Evolutionary conservation across 331 rosid species (phyloP).

Genomic region (Phaseolus coccineus): DNA sequence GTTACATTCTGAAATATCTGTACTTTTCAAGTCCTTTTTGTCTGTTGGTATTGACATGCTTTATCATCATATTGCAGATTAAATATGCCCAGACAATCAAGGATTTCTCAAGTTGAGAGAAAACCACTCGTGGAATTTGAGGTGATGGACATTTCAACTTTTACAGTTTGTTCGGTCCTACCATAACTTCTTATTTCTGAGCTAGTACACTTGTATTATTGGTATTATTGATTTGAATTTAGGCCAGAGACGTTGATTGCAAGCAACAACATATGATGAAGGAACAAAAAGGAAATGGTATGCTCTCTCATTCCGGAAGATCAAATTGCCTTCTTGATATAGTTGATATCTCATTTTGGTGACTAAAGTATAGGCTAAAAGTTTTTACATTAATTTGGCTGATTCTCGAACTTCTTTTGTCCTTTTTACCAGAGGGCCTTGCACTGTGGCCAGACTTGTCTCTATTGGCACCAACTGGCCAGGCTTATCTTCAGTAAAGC

Average conservation of each 20-base stretch:
- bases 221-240: constrained; percentile 28
- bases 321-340: constrained; percentile 26
- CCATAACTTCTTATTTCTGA: background rate
- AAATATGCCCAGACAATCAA: constrained; percentile 47
- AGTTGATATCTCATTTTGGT: constrained; percentile 24
- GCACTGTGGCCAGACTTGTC: constrained; percentile 75
- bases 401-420: constrained; percentile 19
- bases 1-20: constrained; percentile 22
- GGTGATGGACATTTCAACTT: constrained; percentile 47
- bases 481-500: constrained; percentile 52
- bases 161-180: background rate
- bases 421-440: constrained; percentile 51
- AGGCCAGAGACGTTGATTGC: constrained; percentile 45
- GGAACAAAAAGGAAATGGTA: constrained; percentile 59
- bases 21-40: constrained; percentile 15
- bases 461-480: constrained; percentile 45
- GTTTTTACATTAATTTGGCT: constrained; percentile 19
- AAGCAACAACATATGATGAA: constrained; percentile 49
- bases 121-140: constrained; percentile 48
- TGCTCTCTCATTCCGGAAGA: constrained; percentile 6
- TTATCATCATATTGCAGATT: constrained; percentile 45
- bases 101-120: constrained; percentile 43
- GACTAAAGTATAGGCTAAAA: constrained; percentile 25
- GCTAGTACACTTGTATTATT: constrained; percentile 14
- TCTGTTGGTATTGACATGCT: constrained; percentile 1